Percentiles rank a stretch among this genome's conserved stretches.
Evolutionary conservation across 441 rosid genomes (phyloP).

Genomic region (Lepidium campestre): DNA sequence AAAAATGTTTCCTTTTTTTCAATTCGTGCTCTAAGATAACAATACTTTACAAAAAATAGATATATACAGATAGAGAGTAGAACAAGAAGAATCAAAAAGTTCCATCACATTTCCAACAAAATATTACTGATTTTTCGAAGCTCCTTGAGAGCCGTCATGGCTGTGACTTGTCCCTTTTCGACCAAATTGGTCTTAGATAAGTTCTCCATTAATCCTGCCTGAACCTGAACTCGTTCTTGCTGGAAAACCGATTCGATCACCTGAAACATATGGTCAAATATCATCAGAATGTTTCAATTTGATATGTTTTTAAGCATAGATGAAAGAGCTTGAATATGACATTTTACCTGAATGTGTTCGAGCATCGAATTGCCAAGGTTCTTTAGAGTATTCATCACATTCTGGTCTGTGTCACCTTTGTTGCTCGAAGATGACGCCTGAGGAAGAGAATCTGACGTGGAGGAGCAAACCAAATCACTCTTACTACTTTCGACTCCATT

Average conservation of each 20-base stretch:
- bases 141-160: slow-evolving; percentile 80
- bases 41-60: slow-evolving; percentile 44
- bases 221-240: slow-evolving; percentile 68
- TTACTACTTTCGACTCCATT: slow-evolving; percentile 27
- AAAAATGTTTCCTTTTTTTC: slow-evolving; percentile 13
- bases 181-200: slow-evolving; percentile 63
- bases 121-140: slow-evolving; percentile 90
- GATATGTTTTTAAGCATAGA: neutral
- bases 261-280: slow-evolving; percentile 30
- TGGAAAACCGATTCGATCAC: slow-evolving; percentile 86
- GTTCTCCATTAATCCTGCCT: slow-evolving; percentile 50
- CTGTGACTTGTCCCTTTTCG: slow-evolving; percentile 83
- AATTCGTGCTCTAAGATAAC: slow-evolving; percentile 27
- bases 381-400: slow-evolving; percentile 57
- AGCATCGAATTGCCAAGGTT: slow-evolving; percentile 87
- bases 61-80: slow-evolving; percentile 2
- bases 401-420: slow-evolving; percentile 63
- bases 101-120: slow-evolving; percentile 71
- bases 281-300: neutral
- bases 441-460: slow-evolving; percentile 27
- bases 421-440: slow-evolving; percentile 33
- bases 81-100: slow-evolving; percentile 4
- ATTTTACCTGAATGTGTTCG: slow-evolving; percentile 83
- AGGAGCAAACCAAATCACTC: slow-evolving; percentile 17
- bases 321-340: neutral